These are phyloP conservation scores for Caryopteris hybrid DNA, from an alignment of 305 asterid genomes.

Conservation along the genomic window DNA sequence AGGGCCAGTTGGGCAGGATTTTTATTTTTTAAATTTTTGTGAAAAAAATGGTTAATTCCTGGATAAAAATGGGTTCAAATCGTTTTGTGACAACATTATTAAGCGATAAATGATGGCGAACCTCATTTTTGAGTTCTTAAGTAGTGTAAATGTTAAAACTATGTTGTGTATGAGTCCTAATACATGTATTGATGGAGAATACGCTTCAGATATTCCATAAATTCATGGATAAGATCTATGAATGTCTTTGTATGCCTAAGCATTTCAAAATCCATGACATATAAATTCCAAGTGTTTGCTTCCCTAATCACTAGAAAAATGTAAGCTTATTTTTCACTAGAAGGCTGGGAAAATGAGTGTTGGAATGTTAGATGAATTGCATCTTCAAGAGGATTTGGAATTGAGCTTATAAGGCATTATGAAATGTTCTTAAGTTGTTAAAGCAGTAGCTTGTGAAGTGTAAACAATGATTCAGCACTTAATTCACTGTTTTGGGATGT, in stretches of 20 bases:
- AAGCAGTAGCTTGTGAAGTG: too few relatives aligned
- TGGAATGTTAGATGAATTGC: not conserved
- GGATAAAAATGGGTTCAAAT: not conserved
- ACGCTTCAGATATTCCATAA: not conserved
- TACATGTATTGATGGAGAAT: not conserved
- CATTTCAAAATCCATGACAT: not conserved
- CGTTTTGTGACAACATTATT: not conserved
- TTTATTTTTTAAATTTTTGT: too few relatives aligned
- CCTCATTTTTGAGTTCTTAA: not conserved
- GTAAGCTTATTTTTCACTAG: not conserved
- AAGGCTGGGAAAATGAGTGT: not conserved
- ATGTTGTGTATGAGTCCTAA: not conserved
- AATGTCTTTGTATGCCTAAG: not conserved
- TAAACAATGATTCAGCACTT: too few relatives aligned
- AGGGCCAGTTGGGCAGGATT: too few relatives aligned
- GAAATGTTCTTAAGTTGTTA: too few relatives aligned
- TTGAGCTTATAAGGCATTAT: not conserved
- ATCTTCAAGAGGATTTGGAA: not conserved
- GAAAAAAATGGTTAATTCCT: too few relatives aligned
- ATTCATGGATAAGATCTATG: not conserved
- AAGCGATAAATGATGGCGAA: not conserved
- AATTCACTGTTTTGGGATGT: not conserved
- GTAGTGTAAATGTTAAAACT: not conserved
- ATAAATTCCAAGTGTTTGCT: not conserved
- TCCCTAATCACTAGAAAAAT: too few relatives aligned